phyloP scores from a whole-genome alignment of 495 filamentous ascomycete species.

The Hypoxylon lienhwacheense region DNA sequence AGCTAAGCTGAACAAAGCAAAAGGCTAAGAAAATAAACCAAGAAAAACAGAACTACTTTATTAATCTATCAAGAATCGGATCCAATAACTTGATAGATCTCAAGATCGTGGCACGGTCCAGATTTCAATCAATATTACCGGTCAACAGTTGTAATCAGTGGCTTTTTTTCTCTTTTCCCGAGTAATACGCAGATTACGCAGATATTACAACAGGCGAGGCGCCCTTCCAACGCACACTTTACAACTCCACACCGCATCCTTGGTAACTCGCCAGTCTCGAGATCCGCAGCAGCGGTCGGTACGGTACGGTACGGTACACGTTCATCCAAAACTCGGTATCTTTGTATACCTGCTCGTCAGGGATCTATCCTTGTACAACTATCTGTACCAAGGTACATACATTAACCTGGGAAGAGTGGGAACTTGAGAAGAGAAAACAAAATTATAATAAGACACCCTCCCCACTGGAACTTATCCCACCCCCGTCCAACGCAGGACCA shows the following conservation, averaged over 20 bases:
- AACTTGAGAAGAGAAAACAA: too few relatives aligned
- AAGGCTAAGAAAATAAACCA: constrained; percentile 6
- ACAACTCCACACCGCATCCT: constrained; percentile 35
- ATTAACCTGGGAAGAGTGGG: too few relatives aligned
- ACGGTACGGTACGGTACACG: constrained; percentile 15
- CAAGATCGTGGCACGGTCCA: constrained; percentile 31
- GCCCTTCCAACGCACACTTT: constrained; percentile 24
- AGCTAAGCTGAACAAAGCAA: background rate
- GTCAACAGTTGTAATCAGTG: background rate
- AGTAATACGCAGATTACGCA: constrained; percentile 28
- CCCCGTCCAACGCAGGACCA: constrained; percentile 24
- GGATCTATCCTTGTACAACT: too few relatives aligned
- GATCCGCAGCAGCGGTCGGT: constrained; percentile 22
- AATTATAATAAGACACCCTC: too few relatives aligned
- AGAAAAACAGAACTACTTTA: background rate
- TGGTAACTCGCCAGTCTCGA: too few relatives aligned
- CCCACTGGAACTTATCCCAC: background rate
- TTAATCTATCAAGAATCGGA: constrained; percentile 15
- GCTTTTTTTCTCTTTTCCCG: constrained; percentile 14
- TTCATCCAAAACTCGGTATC: constrained; percentile 3
- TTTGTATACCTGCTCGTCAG: constrained; percentile 3
- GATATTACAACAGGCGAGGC: constrained; percentile 29
- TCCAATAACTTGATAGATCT: constrained; percentile 26
- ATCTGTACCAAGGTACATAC: too few relatives aligned
- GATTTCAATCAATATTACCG: constrained; percentile 19